Conservation (phyloP, 805 yeast genomes). For the Isabelozyma pseudorhagii region DNA sequence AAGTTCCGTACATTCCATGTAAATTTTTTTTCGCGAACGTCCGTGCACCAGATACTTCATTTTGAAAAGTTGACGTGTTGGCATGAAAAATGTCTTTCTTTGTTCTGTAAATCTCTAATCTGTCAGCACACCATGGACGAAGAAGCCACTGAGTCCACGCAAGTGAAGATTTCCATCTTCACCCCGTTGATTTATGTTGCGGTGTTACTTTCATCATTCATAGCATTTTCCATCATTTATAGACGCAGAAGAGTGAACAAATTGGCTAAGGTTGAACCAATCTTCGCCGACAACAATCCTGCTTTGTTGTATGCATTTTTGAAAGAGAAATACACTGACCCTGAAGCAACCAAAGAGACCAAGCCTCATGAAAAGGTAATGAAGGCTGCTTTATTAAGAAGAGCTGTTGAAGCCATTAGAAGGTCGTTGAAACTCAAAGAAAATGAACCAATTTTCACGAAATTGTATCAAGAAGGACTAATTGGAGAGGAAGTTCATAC, state of each 20-base stretch:
- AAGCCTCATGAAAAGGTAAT: conserved; percentile 76
- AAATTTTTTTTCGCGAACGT: no score
- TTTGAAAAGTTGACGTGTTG: not conserved
- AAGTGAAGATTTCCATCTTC: conserved; percentile 34
- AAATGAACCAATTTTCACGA: conserved; percentile 62
- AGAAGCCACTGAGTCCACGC: conserved; percentile 8
- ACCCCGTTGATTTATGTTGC: conserved; percentile 79
- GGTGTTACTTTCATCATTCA: conserved; percentile 61
- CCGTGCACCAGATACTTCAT: not conserved
- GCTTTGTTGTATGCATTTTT: conserved; percentile 62
- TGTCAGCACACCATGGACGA: conserved; percentile 14
- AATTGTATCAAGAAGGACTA: conserved; percentile 80
- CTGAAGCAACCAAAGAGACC: conserved; percentile 30
- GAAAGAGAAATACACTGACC: conserved; percentile 43
- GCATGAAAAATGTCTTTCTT: not conserved
- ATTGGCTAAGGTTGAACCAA: conserved; percentile 61
- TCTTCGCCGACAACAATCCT: conserved; percentile 68
- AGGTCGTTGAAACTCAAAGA: conserved; percentile 82
- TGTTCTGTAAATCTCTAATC: not conserved
- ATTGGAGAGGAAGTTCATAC: conserved; percentile 88
- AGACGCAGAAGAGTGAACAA: conserved; percentile 53
- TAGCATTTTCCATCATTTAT: conserved; percentile 67
- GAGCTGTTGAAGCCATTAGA: conserved; percentile 84
- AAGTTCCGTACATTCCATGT: not conserved
- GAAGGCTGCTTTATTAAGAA: conserved; percentile 55